Percentiles rank a stretch among this genome's conserved stretches.
phyloP scores from a whole-genome alignment of 2,329 filamentous ascomycete species.

The Penicillium sp. region DNA sequence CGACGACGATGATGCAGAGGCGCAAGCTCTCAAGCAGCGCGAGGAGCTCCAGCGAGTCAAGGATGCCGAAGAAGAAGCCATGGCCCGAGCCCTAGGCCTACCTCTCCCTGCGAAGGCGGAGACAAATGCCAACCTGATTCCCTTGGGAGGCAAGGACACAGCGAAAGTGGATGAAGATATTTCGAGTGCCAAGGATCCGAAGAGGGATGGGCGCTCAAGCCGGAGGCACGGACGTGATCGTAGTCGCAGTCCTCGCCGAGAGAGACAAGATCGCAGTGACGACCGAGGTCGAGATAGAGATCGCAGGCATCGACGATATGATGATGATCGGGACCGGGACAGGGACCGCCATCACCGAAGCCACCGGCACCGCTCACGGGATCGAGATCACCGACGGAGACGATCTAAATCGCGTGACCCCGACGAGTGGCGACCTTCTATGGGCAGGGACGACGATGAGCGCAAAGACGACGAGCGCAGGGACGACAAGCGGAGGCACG shows the following conservation, averaged over 20 bases:
- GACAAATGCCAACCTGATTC: conserved; percentile 62
- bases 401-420: conserved; percentile 25
- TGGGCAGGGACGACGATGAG: neutral
- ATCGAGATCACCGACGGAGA: conserved; percentile 26
- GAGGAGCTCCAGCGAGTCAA: conserved; percentile 79
- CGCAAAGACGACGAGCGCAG: conserved; percentile 16
- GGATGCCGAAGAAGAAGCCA: conserved; percentile 88
- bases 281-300: conserved; percentile 37
- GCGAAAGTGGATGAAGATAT: conserved; percentile 24
- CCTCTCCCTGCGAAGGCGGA: conserved; percentile 63
- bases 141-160: conserved; percentile 61
- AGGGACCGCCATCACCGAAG: conserved; percentile 31
- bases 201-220: conserved; percentile 17
- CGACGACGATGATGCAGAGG: conserved; percentile 51
- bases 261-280: conserved; percentile 28
- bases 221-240: conserved; percentile 32
- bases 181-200: conserved; percentile 26
- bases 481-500: conserved; percentile 23
- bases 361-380: conserved; percentile 34
- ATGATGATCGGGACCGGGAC: conserved; percentile 28
- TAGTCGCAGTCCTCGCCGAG: conserved; percentile 33
- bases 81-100: conserved; percentile 77
- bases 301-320: conserved; percentile 46
- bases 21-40: conserved; percentile 56
- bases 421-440: neutral